Base-by-base conservation (phyloP, 1,139 yeast genomes). In the Pichia sp. region DNA sequence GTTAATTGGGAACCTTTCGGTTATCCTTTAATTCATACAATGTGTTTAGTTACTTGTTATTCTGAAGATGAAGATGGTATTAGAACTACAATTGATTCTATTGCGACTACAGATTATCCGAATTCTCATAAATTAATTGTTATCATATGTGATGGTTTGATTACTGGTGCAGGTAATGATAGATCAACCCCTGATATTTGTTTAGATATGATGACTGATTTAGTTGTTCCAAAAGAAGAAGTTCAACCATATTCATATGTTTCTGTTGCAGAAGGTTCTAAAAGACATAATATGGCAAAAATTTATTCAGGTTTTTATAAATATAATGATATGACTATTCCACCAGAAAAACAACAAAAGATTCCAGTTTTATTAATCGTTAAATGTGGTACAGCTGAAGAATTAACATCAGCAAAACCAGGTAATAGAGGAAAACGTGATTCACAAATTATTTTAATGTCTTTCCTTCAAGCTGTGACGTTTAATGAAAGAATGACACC, bases 351-450 rank as follows among this genome's bases (percentile, higher is more conserved):
- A 54, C 97, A 90, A 63, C 96, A 89, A 65, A 76, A 94, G 55
- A 89, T 87, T 30, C 97, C 98, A 1, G 73, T 92, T 58, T 61
- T 92, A 27, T 70, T 83, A 26, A 71, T 92, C 57, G 96, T 87
- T 38, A 92, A 92, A 64, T 87, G 96, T 66, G 98, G 98, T 52
- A 85, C 96, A 0, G 87, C 92, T 6, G 83, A 77, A 32, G 98
- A 92, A 63, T 81, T 79, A 22, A 66, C 68, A 23, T 68, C 82
- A 6, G 73, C 94, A n/a, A 92, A 92, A 60, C 97, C 97, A 11
- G 98, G 98, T 58, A 92, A 92, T 65, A 81, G 98, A 71, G 98
- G 98, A 67, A 92, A 92, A 65, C 86, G 98, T 68, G 98, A 92
- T 65, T 87, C 97, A 24, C 98, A 92, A 65, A 82, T 92, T 51